Evolutionary conservation across 192 early-diverging fungal species (phyloP).

Genomic region (Backusella luteola): DNA sequence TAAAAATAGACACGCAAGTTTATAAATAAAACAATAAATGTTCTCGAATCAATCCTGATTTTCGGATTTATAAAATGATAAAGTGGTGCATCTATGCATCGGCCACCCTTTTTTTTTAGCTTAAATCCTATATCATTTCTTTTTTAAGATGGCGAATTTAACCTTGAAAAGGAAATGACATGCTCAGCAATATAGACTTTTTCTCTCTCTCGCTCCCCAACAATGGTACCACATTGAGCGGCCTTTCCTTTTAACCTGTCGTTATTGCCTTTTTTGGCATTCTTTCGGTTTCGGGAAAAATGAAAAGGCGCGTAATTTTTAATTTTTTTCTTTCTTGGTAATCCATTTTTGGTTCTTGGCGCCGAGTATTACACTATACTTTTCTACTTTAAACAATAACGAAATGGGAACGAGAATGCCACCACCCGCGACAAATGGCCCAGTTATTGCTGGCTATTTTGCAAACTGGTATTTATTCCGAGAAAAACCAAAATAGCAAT

Average conservation of each 20-base stretch:
- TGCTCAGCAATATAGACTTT: background rate
- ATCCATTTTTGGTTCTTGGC: background rate
- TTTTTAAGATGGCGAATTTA: background rate
- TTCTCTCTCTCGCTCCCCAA: background rate
- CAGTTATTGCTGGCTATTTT: constrained; percentile 38
- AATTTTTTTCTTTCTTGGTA: background rate
- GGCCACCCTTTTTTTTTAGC: no score
- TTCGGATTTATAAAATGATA: no score
- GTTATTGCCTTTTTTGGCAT: background rate
- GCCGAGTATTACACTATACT: background rate
- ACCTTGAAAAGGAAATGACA: background rate
- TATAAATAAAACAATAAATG: no score
- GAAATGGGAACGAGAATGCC: background rate
- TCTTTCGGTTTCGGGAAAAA: background rate
- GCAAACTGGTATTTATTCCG: constrained; percentile 25
- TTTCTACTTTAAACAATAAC: background rate
- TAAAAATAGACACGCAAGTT: no score
- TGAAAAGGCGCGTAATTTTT: background rate
- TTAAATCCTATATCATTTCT: background rate
- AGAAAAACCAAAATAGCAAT: background rate
- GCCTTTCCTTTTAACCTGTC: background rate
- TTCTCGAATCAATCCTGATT: no score
- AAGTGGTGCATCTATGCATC: no score
- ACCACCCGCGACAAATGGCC: constrained; percentile 24
- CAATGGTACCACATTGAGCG: background rate